A percentile compares a stretch with the other conserved stretches of the same genome.
phyloP scores from a whole-genome alignment of 768 basidiomycete species.

The Kwoniella shandongensis region DNA sequence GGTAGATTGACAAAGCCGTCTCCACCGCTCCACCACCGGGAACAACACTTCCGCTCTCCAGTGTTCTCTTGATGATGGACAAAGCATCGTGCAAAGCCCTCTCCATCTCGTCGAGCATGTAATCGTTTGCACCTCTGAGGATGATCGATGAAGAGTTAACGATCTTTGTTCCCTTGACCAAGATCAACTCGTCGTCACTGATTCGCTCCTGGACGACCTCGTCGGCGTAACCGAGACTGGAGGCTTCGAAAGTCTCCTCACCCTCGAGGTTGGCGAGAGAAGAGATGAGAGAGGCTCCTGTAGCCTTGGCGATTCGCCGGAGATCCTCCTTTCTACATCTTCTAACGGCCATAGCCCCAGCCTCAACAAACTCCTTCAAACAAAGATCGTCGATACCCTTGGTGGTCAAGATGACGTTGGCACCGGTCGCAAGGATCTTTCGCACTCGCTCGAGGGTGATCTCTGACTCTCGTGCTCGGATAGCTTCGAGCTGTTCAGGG shows the following conservation, averaged over 20 bases:
- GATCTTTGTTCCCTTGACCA: slow-evolving; percentile 96
- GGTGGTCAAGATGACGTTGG: slow-evolving; percentile 94
- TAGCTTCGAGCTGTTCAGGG: slow-evolving; percentile 93
- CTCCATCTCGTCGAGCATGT: slow-evolving; percentile 99
- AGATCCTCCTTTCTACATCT: slow-evolving; percentile 97
- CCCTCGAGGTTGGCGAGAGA: slow-evolving; percentile 95
- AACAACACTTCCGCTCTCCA: slow-evolving; percentile 93
- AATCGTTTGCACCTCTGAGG: slow-evolving; percentile 95
- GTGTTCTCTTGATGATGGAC: slow-evolving; percentile 91
- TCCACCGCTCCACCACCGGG: slow-evolving; percentile 98
- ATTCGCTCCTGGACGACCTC: slow-evolving; percentile 97
- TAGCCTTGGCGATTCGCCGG: slow-evolving; percentile 93
- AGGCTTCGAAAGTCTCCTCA: slow-evolving; percentile 93
- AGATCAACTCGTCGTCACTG: slow-evolving; percentile 95
- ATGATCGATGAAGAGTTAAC: slow-evolving; percentile 91
- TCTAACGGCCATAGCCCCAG: slow-evolving; percentile 97
- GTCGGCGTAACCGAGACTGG: slow-evolving; percentile 85
- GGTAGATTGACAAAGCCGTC: slow-evolving; percentile 91
- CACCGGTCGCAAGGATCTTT: slow-evolving; percentile 92
- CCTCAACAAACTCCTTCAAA: slow-evolving; percentile 97
- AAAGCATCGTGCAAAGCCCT: slow-evolving; percentile 89
- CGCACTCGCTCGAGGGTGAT: slow-evolving; percentile 93
- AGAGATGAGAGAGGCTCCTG: slow-evolving; percentile 88
- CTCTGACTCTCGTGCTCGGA: slow-evolving; percentile 89
- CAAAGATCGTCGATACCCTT: slow-evolving; percentile 99